These are phyloP conservation scores for Betula pendula DNA, from an alignment of 306 rosid genomes.

Conservation along the genomic window DNA sequence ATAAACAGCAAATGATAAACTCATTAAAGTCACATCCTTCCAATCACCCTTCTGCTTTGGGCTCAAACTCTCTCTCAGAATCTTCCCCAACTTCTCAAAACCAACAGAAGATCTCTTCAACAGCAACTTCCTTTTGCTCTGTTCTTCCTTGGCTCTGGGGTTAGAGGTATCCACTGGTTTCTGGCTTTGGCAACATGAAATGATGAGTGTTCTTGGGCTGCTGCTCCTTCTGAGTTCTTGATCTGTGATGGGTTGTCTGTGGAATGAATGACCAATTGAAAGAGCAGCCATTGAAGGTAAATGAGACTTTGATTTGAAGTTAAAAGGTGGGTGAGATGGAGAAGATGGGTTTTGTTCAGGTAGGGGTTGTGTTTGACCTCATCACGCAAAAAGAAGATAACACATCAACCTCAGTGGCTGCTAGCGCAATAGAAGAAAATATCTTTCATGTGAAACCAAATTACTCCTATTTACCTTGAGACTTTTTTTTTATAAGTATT, in stretches of 20 bases:
- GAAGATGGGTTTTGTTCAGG: not conserved
- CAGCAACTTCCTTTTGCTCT: constrained; percentile 13
- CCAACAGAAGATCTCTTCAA: not conserved
- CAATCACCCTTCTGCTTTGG: constrained; percentile 62
- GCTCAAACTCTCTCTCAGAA: constrained; percentile 44
- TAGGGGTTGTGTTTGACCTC: not conserved
- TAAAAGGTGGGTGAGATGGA: constrained; percentile 2
- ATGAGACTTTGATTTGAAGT: not conserved
- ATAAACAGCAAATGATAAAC: constrained; percentile 62
- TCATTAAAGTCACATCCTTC: constrained; percentile 57
- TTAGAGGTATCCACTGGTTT: constrained; percentile 28
- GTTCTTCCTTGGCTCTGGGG: constrained; percentile 3
- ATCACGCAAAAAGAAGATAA: constrained; percentile 4
- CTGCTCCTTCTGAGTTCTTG: constrained; percentile 8
- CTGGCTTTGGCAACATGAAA: constrained; percentile 25
- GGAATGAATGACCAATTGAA: constrained; percentile 16
- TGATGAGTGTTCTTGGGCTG: constrained; percentile 22
- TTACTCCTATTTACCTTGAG: not conserved
- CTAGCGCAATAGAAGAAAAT: not conserved
- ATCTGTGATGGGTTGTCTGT: not conserved
- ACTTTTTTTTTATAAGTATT: too few species aligned
- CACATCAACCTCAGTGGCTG: not conserved
- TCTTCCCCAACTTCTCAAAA: constrained; percentile 39
- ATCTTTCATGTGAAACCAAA: not conserved
- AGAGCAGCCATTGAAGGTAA: constrained; percentile 34